These are phyloP conservation scores for Rhynchosporium secalis DNA, from an alignment of 2,329 filamentous ascomycete species.

Conservation along the genomic window DNA sequence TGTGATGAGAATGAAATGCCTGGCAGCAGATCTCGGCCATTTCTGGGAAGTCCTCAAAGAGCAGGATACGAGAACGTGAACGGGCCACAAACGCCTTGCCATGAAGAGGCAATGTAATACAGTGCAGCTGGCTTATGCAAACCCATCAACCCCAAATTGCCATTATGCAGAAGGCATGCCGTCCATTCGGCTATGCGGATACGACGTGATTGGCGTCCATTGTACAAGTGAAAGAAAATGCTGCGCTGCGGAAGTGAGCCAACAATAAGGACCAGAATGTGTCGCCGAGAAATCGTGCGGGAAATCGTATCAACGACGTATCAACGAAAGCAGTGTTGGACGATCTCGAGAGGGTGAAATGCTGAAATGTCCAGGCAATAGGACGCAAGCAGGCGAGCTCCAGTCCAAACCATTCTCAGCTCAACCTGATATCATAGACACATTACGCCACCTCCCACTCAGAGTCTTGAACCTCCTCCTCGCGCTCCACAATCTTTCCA, in stretches of 20 bases:
- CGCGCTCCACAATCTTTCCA: conserved; percentile 28
- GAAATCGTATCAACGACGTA: too few species aligned
- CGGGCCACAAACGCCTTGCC: conserved; percentile 31
- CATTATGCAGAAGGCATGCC: conserved; percentile 29
- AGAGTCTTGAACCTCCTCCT: conserved; percentile 33
- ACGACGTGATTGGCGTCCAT: conserved; percentile 19
- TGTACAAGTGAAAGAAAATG: conserved; percentile 30
- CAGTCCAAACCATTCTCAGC: neutral
- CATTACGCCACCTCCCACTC: conserved; percentile 39
- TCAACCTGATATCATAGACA: neutral
- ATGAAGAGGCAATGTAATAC: conserved; percentile 22
- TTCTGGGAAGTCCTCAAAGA: conserved; percentile 25
- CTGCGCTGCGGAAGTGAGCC: neutral
- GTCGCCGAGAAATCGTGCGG: too few species aligned
- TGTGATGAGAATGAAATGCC: conserved; percentile 15
- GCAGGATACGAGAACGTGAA: conserved; percentile 19
- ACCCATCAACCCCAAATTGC: conserved; percentile 23
- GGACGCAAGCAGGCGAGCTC: neutral
- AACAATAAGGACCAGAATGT: neutral
- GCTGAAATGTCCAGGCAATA: neutral
- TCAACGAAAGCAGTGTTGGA: neutral
- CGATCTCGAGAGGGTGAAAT: neutral
- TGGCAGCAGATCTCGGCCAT: conserved; percentile 25
- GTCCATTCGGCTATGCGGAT: conserved; percentile 20
- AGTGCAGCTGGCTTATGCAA: conserved; percentile 31